phyloP scores from a whole-genome alignment of 1,284 basidiomycete species.

The Trametes hirsuta region DNA sequence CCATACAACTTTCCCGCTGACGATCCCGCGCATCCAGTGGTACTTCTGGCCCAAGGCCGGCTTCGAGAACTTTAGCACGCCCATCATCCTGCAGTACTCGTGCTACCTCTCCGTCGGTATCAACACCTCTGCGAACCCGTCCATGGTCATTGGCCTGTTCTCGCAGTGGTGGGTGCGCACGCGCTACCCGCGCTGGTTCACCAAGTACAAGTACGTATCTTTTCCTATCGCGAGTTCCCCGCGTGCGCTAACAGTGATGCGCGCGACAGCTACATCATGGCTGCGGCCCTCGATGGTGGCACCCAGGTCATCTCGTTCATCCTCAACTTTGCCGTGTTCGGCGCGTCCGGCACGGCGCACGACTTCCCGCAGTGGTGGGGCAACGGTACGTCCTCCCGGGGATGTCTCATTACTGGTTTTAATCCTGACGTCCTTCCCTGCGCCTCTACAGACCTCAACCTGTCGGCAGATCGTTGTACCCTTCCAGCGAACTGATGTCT shows the following conservation, averaged over 20 bases:
- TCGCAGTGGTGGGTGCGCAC: slow-evolving; percentile 57
- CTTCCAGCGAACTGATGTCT: slow-evolving; percentile 23
- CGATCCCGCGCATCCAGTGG: slow-evolving; percentile 40
- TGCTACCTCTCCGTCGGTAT: slow-evolving; percentile 53
- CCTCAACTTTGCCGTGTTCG: slow-evolving; percentile 38
- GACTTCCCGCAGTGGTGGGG: slow-evolving; percentile 36
- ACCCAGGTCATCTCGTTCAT: slow-evolving; percentile 39
- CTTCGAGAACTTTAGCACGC: slow-evolving; percentile 51
- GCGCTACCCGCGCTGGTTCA: slow-evolving; percentile 51
- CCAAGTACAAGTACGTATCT: slow-evolving; percentile 60
- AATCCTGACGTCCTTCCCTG: background rate
- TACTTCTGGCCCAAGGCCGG: slow-evolving; percentile 49
- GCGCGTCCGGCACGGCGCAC: slow-evolving; percentile 33
- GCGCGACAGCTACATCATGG: slow-evolving; percentile 35
- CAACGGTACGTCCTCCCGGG: slow-evolving; percentile 26
- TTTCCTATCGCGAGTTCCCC: background rate
- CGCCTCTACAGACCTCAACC: slow-evolving; percentile 26
- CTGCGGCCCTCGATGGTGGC: slow-evolving; percentile 36
- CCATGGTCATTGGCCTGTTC: slow-evolving; percentile 54
- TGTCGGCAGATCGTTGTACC: slow-evolving; percentile 35
- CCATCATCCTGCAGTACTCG: slow-evolving; percentile 45
- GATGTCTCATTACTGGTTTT: background rate
- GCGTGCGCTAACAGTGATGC: background rate
- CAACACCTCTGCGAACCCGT: slow-evolving; percentile 45
- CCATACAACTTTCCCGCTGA: background rate